phyloP scores from a whole-genome alignment of 2,329 filamentous ascomycete genomes.

The Penicillium sp. region DNA sequence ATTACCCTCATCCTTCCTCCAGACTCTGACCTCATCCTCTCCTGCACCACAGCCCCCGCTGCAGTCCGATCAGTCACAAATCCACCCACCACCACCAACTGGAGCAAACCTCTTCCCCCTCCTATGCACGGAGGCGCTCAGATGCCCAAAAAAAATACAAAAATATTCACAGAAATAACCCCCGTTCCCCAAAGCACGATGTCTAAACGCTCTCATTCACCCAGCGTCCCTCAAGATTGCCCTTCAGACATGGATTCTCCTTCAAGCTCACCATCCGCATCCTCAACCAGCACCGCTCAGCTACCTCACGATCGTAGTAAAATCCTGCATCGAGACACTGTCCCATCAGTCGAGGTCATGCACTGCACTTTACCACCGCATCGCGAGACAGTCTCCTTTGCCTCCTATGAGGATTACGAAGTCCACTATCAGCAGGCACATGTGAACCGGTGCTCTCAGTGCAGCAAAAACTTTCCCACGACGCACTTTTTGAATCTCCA shows the following conservation, averaged over 20 bases:
- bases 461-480: constrained; percentile 81
- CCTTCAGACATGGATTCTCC: constrained; percentile 27
- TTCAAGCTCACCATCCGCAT: constrained; percentile 24
- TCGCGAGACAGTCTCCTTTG: constrained; percentile 62
- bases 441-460: constrained; percentile 77
- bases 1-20: not conserved
- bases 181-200: constrained; percentile 32
- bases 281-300: constrained; percentile 5
- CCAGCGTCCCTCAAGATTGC: constrained; percentile 45
- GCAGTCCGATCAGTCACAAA: constrained; percentile 16
- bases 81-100: not conserved
- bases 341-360: constrained; percentile 51
- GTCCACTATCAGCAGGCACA: constrained; percentile 77
- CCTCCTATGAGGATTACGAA: constrained; percentile 74
- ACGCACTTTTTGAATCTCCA: constrained; percentile 74
- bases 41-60: constrained; percentile 7
- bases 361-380: constrained; percentile 79
- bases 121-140: not conserved
- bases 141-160: not conserved
- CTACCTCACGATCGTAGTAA: constrained; percentile 41
- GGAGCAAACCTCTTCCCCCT: too few relatives aligned
- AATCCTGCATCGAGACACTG: constrained; percentile 54
- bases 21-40: not conserved
- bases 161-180: not conserved
- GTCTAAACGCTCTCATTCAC: constrained; percentile 57